phyloP scores from a whole-genome alignment of 495 filamentous ascomycete species.

The Aspergillus funiculosus region DNA sequence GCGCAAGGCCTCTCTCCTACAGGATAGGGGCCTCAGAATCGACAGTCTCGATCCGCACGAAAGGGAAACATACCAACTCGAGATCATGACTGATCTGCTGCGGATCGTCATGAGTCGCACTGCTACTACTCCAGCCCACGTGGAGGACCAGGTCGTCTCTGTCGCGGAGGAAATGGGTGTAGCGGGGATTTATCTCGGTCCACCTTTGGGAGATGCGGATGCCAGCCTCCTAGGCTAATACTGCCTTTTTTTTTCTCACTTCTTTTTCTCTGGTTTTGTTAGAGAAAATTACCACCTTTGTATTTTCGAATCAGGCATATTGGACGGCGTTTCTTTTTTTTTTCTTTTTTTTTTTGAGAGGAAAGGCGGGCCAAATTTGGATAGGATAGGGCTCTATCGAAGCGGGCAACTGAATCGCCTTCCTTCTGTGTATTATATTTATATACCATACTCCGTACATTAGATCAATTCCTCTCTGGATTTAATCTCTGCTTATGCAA shows the following conservation, averaged over 20 bases:
- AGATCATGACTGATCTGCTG: constrained; percentile 47
- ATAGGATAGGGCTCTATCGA: too few species aligned
- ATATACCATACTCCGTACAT: background rate
- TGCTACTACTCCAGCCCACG: constrained; percentile 24
- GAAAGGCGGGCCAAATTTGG: background rate
- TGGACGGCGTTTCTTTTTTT: constrained; percentile 1
- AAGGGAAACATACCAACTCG: constrained; percentile 44
- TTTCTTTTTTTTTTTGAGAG: background rate
- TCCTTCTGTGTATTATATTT: constrained; percentile 3
- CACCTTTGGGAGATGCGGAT: constrained; percentile 27
- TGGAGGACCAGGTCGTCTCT: constrained; percentile 39
- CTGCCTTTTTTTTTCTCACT: background rate
- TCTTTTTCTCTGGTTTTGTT: background rate
- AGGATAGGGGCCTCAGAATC: constrained; percentile 31
- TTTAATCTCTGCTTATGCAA: too few species aligned
- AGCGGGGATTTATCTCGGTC: constrained; percentile 28
- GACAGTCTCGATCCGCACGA: constrained; percentile 37
- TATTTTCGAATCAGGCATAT: too few species aligned
- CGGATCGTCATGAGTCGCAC: constrained; percentile 46
- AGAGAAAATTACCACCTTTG: too few species aligned
- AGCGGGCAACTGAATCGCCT: too few species aligned
- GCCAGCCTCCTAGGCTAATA: constrained; percentile 23
- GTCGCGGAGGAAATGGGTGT: constrained; percentile 55
- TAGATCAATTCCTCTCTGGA: background rate
- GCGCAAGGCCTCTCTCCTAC: constrained; percentile 30